phyloP scores from a whole-genome alignment of 108 stramenopile genomes.

The Skeletonema menzelii region DNA sequence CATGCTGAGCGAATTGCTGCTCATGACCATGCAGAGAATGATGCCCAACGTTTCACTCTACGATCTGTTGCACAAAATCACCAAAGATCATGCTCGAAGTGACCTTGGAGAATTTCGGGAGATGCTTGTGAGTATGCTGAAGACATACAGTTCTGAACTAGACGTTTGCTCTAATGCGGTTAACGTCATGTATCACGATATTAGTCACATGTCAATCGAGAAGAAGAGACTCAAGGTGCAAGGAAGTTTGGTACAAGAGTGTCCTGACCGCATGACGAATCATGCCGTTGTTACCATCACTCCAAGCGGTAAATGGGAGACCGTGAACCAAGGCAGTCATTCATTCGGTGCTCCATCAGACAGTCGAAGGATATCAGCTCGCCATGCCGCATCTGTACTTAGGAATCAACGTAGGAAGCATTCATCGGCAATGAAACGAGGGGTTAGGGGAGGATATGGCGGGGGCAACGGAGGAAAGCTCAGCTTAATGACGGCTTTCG shows the following conservation, averaged over 20 bases:
- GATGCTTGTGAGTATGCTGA: slow-evolving; percentile 71
- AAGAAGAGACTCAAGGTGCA: slow-evolving; percentile 43
- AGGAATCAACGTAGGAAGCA: slow-evolving; percentile 6
- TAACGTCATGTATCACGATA: slow-evolving; percentile 64
- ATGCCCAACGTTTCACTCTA: slow-evolving; percentile 74
- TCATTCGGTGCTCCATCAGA: background rate
- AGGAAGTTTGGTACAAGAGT: slow-evolving; percentile 25
- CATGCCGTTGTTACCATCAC: slow-evolving; percentile 18
- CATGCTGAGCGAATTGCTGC: slow-evolving; percentile 69
- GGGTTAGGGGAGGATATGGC: background rate
- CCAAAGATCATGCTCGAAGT: slow-evolving; percentile 76
- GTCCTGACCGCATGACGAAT: background rate
- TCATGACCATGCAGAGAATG: slow-evolving; percentile 82
- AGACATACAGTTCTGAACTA: slow-evolving; percentile 69
- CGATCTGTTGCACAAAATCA: slow-evolving; percentile 81
- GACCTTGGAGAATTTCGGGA: slow-evolving; percentile 84
- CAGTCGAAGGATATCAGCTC: slow-evolving; percentile 2
- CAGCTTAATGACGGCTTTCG: slow-evolving; percentile 36
- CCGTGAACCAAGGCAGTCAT: background rate
- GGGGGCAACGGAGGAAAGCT: background rate
- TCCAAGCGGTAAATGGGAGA: slow-evolving; percentile 14
- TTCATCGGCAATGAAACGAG: background rate
- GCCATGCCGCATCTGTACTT: slow-evolving; percentile 3
- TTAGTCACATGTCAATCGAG: slow-evolving; percentile 46
- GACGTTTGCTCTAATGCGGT: slow-evolving; percentile 65